phyloP scores from a whole-genome alignment of 2,329 filamentous ascomycete species.

The Penicillium concentricum region DNA sequence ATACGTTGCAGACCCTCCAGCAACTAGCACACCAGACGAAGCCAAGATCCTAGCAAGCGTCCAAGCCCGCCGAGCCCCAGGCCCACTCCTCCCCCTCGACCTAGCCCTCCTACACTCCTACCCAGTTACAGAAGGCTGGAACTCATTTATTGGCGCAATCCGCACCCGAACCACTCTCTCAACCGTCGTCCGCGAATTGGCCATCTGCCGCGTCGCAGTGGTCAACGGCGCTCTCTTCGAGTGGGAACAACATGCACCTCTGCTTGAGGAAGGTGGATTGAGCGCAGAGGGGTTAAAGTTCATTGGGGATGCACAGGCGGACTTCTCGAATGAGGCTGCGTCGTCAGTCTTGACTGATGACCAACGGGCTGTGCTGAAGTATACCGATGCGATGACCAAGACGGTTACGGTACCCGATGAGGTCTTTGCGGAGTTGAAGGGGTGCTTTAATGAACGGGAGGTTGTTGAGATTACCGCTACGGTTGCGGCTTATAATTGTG shows the following conservation, averaged over 20 bases:
- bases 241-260: slow-evolving; percentile 74
- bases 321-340: slow-evolving; percentile 24
- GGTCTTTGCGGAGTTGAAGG: slow-evolving; percentile 64
- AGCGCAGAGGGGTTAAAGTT: slow-evolving; percentile 44
- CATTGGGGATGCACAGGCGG: slow-evolving; percentile 33
- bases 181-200: slow-evolving; percentile 65
- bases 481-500: slow-evolving; percentile 78
- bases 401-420: slow-evolving; percentile 67
- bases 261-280: slow-evolving; percentile 63
- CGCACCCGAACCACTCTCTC: slow-evolving; percentile 53
- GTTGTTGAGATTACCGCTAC: slow-evolving; percentile 80
- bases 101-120: slow-evolving; percentile 55
- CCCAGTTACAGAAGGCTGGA: slow-evolving; percentile 59
- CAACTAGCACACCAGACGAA: slow-evolving; percentile 48
- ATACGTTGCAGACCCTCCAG: slow-evolving; percentile 53
- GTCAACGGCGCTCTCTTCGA: slow-evolving; percentile 83
- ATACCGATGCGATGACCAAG: slow-evolving; percentile 81
- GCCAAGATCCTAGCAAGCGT: slow-evolving; percentile 53
- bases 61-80: slow-evolving; percentile 51
- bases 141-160: slow-evolving; percentile 57
- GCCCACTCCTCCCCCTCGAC: slow-evolving; percentile 54
- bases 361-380: slow-evolving; percentile 68
- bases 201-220: slow-evolving; percentile 77
- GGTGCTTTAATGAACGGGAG: slow-evolving; percentile 65
- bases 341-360: slow-evolving; percentile 51